These are phyloP conservation scores for Cunninghamia lanceolata DNA, from an alignment of 75 land plant species.

Conservation along the genomic window DNA sequence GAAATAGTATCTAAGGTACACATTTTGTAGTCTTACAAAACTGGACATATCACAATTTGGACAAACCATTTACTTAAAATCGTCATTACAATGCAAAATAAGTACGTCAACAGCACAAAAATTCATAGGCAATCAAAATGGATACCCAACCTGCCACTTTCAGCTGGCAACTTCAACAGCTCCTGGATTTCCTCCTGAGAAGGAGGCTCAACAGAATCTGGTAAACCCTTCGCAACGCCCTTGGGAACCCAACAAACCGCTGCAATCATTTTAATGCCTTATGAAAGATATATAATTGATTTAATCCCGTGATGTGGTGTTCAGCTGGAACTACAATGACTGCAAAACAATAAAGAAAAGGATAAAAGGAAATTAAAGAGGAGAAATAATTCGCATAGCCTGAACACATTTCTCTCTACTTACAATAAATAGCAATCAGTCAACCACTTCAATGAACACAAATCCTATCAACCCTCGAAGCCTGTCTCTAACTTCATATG, in stretches of 20 bases:
- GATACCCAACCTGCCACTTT: conserved; percentile 22
- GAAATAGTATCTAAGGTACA: background rate
- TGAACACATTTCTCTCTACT: background rate
- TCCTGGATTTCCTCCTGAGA: conserved; percentile 74
- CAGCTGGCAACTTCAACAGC: conserved; percentile 28
- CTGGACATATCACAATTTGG: background rate
- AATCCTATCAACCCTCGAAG: background rate
- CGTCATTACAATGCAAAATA: background rate
- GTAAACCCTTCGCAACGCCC: conserved; percentile 64
- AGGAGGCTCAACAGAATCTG: conserved; percentile 70
- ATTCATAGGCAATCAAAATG: background rate
- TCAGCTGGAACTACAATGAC: background rate
- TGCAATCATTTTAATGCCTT: conserved; percentile 57
- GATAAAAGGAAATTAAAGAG: background rate
- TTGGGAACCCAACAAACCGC: conserved; percentile 92
- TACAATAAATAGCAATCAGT: background rate
- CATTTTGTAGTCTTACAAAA: background rate
- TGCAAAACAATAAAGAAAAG: background rate
- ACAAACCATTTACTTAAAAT: background rate
- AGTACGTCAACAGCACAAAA: background rate
- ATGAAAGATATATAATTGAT: background rate
- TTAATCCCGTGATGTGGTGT: background rate
- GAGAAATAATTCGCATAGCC: background rate
- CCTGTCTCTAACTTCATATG: background rate
- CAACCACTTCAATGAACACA: background rate